A percentile compares a stretch with the other conserved stretches of the same genome.
Evolutionary conservation across 345 rosid species (phyloP).

Genomic region (Draba incana): DNA sequence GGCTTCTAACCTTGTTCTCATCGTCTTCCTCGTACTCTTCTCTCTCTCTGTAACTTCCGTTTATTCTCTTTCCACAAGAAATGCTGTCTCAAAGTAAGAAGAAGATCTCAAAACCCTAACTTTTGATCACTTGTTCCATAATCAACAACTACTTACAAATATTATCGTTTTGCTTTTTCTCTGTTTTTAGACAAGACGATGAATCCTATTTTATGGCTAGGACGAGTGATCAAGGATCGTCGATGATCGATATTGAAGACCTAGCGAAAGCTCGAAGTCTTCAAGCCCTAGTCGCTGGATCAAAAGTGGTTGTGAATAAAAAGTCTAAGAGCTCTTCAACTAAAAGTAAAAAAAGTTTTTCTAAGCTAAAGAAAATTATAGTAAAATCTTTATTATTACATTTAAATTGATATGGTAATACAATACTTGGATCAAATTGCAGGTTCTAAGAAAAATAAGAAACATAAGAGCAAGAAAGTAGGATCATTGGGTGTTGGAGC

Average conservation of each 20-base stretch:
- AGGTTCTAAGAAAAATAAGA: constrained; percentile 18
- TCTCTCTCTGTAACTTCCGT: constrained; percentile 5
- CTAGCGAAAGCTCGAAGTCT: constrained; percentile 14
- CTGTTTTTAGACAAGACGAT: constrained; percentile 29
- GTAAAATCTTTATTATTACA: neutral
- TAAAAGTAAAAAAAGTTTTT: constrained; percentile 1
- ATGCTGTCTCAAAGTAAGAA: constrained; percentile 22
- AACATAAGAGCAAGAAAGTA: neutral
- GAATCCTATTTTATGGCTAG: constrained; percentile 8
- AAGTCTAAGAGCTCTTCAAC: neutral
- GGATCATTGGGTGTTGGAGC: constrained; percentile 10
- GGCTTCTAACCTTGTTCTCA: constrained; percentile 25
- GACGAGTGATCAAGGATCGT: constrained; percentile 4
- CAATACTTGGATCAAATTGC: neutral
- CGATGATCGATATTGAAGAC: constrained; percentile 12
- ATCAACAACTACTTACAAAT: neutral
- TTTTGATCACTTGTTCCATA: no score
- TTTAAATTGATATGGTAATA: neutral
- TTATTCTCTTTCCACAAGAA: constrained; percentile 13
- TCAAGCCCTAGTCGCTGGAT: constrained; percentile 1
- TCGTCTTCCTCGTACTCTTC: constrained; percentile 18
- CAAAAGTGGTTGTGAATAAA: constrained; percentile 18
- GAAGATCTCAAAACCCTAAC: neutral
- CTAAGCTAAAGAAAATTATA: no score
- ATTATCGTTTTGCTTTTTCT: neutral